These are phyloP conservation scores for Phoenix roebelenii DNA, from an alignment of 176 grass and related monocot genomes.

Conservation along the genomic window DNA sequence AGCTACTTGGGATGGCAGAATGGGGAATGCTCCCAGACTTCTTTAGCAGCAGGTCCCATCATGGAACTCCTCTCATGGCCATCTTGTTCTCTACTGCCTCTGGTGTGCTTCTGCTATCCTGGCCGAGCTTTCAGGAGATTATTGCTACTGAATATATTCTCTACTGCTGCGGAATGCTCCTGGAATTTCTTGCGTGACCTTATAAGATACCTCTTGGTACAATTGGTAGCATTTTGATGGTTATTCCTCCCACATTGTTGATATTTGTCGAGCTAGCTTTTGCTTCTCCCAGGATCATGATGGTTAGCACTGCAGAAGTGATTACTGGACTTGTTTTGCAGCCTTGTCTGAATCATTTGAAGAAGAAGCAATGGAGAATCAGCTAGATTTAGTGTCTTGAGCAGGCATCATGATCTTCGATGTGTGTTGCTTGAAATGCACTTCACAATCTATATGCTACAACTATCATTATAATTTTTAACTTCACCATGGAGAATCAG, in stretches of 20 bases:
- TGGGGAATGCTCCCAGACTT: slow-evolving; percentile 58
- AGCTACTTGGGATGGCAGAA: slow-evolving; percentile 68
- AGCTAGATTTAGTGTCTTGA: background rate
- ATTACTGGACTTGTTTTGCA: slow-evolving; percentile 46
- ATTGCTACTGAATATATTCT: slow-evolving; percentile 71
- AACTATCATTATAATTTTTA: too few species aligned
- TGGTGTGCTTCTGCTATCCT: slow-evolving; percentile 56
- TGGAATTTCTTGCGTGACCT: slow-evolving; percentile 88
- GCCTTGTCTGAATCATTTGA: slow-evolving; percentile 43
- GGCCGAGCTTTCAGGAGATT: slow-evolving; percentile 86
- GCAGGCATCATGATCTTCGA: too few species aligned
- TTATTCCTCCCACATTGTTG: slow-evolving; percentile 49
- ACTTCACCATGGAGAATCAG: too few species aligned
- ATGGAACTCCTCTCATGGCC: slow-evolving; percentile 60
- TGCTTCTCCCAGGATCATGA: slow-evolving; percentile 48
- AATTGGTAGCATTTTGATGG: slow-evolving; percentile 46
- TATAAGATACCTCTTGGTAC: slow-evolving; percentile 69
- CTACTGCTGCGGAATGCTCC: slow-evolving; percentile 89
- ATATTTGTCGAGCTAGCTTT: slow-evolving; percentile 54
- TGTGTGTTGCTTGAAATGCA: too few species aligned
- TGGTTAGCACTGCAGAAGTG: slow-evolving; percentile 45
- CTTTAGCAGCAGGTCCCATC: slow-evolving; percentile 36
- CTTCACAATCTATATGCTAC: too few species aligned
- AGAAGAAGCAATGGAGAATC: slow-evolving; percentile 41
- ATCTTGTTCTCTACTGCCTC: slow-evolving; percentile 79